Conservation (phyloP, 805 yeast genomes). For the Metschnikowia proteae region DNA sequence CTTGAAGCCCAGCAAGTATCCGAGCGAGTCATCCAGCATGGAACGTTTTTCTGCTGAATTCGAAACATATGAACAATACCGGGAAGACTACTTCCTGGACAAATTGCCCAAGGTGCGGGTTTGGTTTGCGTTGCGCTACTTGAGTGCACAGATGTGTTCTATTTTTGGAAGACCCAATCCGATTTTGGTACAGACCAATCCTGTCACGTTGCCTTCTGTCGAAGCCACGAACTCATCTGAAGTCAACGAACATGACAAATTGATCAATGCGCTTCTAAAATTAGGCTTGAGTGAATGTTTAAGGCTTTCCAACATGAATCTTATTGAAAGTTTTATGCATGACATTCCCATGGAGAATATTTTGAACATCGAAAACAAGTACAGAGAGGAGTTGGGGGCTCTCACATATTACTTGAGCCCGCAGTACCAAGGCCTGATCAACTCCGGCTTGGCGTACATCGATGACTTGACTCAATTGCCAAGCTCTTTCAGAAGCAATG, state of each 20-base stretch:
- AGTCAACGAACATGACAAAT: constrained; percentile 3
- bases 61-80: constrained; percentile 25
- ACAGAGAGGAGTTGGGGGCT: constrained; percentile 39
- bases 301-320: constrained; percentile 45
- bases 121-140: constrained; percentile 49
- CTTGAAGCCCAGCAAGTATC: constrained; percentile 17
- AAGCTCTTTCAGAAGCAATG: constrained; percentile 25
- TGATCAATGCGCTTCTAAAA: constrained; percentile 35
- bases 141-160: constrained; percentile 48
- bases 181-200: constrained; percentile 36
- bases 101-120: constrained; percentile 39
- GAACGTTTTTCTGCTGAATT: not conserved
- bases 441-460: constrained; percentile 14
- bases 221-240: constrained; percentile 13
- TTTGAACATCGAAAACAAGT: constrained; percentile 36
- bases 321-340: constrained; percentile 49
- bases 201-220: constrained; percentile 24
- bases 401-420: constrained; percentile 26
- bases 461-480: constrained; percentile 22
- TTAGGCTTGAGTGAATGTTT: constrained; percentile 49
- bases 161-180: constrained; percentile 55
- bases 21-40: not conserved
- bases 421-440: constrained; percentile 14
- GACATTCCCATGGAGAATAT: constrained; percentile 42
- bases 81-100: constrained; percentile 25